Evolutionary conservation across 106 monocot species (phyloP).

Genomic region (Platanthera zijinensis): DNA sequence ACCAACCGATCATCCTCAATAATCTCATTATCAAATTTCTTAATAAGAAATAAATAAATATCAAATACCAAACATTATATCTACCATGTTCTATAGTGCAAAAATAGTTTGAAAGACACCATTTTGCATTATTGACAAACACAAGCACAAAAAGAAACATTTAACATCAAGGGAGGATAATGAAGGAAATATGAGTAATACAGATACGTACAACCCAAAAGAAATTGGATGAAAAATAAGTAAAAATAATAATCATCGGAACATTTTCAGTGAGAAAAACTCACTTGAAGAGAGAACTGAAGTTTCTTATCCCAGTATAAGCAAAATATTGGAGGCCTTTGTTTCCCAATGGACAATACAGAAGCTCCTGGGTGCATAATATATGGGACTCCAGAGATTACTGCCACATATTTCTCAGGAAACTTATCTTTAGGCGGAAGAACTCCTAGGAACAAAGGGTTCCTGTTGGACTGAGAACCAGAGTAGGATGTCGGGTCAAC

Average conservation of each 20-base stretch:
- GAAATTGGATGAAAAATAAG: neutral
- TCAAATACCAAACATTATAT: too few relatives aligned
- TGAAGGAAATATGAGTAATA: neutral
- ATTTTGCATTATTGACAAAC: too few relatives aligned
- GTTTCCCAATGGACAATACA: conserved; percentile 79
- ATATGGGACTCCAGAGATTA: conserved; percentile 69
- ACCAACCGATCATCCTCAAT: too few relatives aligned
- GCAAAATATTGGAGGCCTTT: conserved; percentile 67
- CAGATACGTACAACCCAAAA: neutral
- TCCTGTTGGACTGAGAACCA: conserved; percentile 77
- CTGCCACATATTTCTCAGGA: conserved; percentile 94
- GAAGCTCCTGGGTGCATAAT: conserved; percentile 91
- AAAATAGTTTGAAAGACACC: too few relatives aligned
- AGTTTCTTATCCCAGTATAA: conserved; percentile 93
- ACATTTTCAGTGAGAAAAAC: neutral
- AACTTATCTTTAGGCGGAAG: conserved; percentile 93
- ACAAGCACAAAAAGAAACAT: too few relatives aligned
- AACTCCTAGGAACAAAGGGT: conserved; percentile 81
- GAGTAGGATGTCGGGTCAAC: conserved; percentile 84
- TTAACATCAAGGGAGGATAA: neutral
- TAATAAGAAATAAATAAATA: too few relatives aligned
- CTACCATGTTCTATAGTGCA: too few relatives aligned
- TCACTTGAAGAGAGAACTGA: conserved; percentile 90
- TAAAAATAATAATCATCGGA: neutral
- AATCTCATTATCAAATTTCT: too few relatives aligned